Base-by-base conservation (phyloP, 371 early-diverging fungal species). In the Circinella umbellata region DNA sequence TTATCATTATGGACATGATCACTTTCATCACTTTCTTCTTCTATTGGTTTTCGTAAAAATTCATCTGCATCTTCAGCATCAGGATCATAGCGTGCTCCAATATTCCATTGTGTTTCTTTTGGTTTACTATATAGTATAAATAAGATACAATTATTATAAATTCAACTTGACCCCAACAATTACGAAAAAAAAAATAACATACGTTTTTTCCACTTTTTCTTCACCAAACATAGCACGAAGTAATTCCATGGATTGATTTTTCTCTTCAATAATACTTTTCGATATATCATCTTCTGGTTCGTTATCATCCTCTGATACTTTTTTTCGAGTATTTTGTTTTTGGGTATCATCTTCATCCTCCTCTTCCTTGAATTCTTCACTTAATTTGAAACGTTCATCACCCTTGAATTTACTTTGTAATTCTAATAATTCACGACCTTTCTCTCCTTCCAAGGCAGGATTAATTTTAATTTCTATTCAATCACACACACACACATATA, bases 341-440 rank as follows among this genome's bases (percentile, higher is more conserved):
- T 34, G 53, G 18, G 49, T 78, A 0, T 81, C 79, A 0, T 87
- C 83, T 51, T 51, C 53, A 15, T 53, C 15, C 20, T 85, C 85
- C n/a, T 87, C 81, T 36, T 90, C 86, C 66, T 86, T 75, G 65
- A 88, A 88, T 54, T 86, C 89, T 69, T 83, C 83, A 42, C 81
- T 80, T 61, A 88, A 54, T 37, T 88, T 86, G 80, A 88, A 88
- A 71, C 88, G 87, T 0, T 85, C 83, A 71, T 88, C 88, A n/a
- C 82, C 76, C 57, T 86, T 84, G 59, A 84, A 86, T 42, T 70
- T 74, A 27, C 79, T 84, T 70, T 88, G 88, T 63, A 88, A 73
- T 66, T 81, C 79, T 38, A 88, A 71, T 54, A 86, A 62, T 17
- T 84, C 82, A 35, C 83, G 83, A 38, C 88, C 88, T 54, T 74